Evolutionary conservation across 2,329 filamentous ascomycete species (phyloP), one percentile per base, ranked within the genome.

Genomic region (Alternaria burnsii): DNA sequence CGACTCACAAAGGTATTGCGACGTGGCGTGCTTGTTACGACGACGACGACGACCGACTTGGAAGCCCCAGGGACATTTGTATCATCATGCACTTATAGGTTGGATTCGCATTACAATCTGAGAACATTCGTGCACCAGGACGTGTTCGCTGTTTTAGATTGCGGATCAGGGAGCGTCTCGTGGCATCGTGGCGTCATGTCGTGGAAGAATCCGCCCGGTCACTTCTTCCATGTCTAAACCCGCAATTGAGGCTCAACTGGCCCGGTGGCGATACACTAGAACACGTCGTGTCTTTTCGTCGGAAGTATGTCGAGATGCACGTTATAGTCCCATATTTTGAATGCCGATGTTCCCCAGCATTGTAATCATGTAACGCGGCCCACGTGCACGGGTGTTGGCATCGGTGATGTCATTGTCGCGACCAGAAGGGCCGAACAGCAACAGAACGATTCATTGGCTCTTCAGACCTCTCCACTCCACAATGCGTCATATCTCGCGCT

Each of bases 401-500:
- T 20, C 38, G 32, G 41, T 58, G 50, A 54, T 42, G 38, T 54
- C 51, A 60, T 43, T 40, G 43, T n/a, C 24, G 36, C 22, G 42
- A 50, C 0, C 14, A 34, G 26, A 38, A 54, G 20, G 54, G 44
- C 54, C 44, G 44, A 42, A n/a, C 24, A 11, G 18, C 44, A 43
- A 32, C 18, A 18, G 5, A 20, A 16, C 9, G n/a, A 1, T 26
- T 36, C 14, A 56, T 51, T 56, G 54, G 54, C 28, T 51, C 3
- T 14, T 4, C 44, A 10, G 48, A 42, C 8, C 10, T 32, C 14
- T 18, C 24, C 16, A 56, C 28, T 43, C 44, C 46, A 56, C 47
- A 62, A 30, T 57, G 62, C 61, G 63, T 68, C 60, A 68, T 57
- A 61, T 26, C 30, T 14, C 52, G 46, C 52, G 47, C 36, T 42